Evolutionary conservation across 768 basidiomycete genomes (phyloP), one percentile per base, ranked within the genome.

Genomic region (Amanita brunnescens): DNA sequence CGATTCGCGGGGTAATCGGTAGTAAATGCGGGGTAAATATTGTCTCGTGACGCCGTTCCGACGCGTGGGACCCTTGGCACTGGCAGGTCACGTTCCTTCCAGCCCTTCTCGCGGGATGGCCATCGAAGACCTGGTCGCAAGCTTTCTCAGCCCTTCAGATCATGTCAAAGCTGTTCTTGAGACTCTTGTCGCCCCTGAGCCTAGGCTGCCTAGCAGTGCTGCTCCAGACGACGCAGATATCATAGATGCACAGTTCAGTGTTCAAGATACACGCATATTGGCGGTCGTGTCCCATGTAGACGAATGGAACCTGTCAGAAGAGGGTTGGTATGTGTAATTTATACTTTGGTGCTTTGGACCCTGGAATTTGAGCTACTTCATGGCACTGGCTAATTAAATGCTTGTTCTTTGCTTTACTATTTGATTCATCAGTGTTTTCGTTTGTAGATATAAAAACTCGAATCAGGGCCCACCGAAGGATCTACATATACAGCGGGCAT

Each of bases 401-500:
- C 2, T 33, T 6, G 30, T 18, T 5, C 9, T 23, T 21, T 24
- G 20, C 16, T 16, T 20, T 20, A 2, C 45, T 38, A 7, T n/a
- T 32, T 39, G 23, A 26, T 26, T 6, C 47, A 37, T 49, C 37
- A 80, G 79, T 55, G 59, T 80, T 26, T 79, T 79, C 55, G 61
- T 81, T 14, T 71, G 76, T 61, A 74, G 70, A 54, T 64, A 61
- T 44, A 72, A 65, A 46, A 35, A 61, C 44, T n/a, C 58, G 29
- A 49, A 47, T 7, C 53, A 59, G 53, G 66, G 57, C 16, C 48
- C 52, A 12, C 46, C 59, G 24, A 65, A 67, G 16, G 68, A 67
- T 21, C 66, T 77, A 33, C 65, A 73, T 16, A 65, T 80, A 7
- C 69, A 79, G 52, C 72, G 70, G 45, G 68, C 76, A 2, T 73